phyloP scores from a whole-genome alignment of 2,329 filamentous ascomycete species.

The Colletotrichum sidae region DNA sequence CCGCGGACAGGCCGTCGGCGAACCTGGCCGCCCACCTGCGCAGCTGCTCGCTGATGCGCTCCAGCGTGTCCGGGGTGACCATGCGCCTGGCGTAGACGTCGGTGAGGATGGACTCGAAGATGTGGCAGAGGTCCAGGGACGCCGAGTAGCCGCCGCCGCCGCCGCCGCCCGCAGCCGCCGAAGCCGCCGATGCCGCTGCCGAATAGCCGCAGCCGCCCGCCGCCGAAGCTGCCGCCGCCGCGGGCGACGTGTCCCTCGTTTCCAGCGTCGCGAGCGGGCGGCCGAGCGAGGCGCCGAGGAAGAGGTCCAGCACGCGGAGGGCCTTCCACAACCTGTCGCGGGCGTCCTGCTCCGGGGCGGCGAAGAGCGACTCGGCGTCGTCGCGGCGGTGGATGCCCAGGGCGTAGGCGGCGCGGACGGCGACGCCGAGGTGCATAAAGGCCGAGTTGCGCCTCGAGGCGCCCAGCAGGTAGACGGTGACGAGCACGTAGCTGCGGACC shows the following conservation, averaged over 20 bases:
- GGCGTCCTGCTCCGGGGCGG: constrained; percentile 39
- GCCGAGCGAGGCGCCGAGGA: constrained; percentile 48
- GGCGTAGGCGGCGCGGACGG: constrained; percentile 50
- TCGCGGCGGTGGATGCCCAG: constrained; percentile 47
- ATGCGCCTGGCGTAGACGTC: constrained; percentile 49
- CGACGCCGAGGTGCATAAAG: constrained; percentile 52
- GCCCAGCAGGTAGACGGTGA: constrained; percentile 51
- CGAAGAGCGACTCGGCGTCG: constrained; percentile 41
- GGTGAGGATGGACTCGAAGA: constrained; percentile 50
- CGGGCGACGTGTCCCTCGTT: constrained; percentile 38
- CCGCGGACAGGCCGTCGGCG: constrained; percentile 35
- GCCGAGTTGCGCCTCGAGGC: constrained; percentile 51
- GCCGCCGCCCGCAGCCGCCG: too few relatives aligned
- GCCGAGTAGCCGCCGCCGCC: constrained; percentile 42
- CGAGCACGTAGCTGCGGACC: constrained; percentile 48
- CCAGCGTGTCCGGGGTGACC: constrained; percentile 42
- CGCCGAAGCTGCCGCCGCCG: too few relatives aligned
- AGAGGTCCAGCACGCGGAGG: constrained; percentile 47
- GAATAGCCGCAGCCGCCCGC: too few relatives aligned
- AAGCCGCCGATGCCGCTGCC: too few relatives aligned
- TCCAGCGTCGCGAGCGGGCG: constrained; percentile 49
- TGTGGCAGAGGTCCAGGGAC: constrained; percentile 48
- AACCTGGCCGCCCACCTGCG: constrained; percentile 42
- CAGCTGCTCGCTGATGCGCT: constrained; percentile 44
- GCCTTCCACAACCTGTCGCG: constrained; percentile 49